Base-by-base conservation (phyloP, 163 green algal species). In the Smithsoniella earleae region DNA sequence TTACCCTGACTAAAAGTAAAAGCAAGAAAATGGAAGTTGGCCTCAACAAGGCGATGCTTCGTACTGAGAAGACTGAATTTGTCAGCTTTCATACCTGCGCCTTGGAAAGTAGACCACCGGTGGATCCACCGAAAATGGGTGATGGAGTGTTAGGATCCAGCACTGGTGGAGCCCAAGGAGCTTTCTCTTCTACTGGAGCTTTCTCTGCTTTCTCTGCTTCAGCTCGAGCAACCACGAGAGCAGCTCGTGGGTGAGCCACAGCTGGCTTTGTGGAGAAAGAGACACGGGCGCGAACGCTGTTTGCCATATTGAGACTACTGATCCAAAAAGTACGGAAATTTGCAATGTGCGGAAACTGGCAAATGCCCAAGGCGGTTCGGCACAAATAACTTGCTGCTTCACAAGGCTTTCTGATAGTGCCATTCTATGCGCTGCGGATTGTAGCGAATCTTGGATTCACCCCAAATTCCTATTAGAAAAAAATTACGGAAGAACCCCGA, bases 81-180 rank as follows among this genome's bases (percentile, higher is more conserved):
- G n/a, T n/a, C 2, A 27, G 20, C 8, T 44, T 49, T 10, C 52
- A 34, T 54, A 95, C 88, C 91, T 97, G 92, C 46, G 94, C 94
- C 89, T 98, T 96, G 74, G 86, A 75, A 36, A 99, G 85, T 52
- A 99, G 88, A 63, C 94, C 94, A 49, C 94, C 94, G 66, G 94
- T 99, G 89, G 81, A 91, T 72, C 92, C 92, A 62, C 92, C 89
- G 81, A 96, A 95, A 79, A 95, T 94, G 49, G 89, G 90, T 28
- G 80, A 88, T n/a, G 89, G 90, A 28, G 87, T 93, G 80, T 89
- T 82, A 33, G 87, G 85, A 82, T 96, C 83, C 10, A 96, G 86
- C 3, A 81, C 87, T 25, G 90, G 90, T 69, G 84, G 74, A 36
- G 79, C 85, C 84, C 87, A 97, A 1, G 77, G 63, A 18, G 75